A percentile compares a stretch with the other conserved stretches of the same genome.
phyloP scores from a whole-genome alignment of 2,329 filamentous ascomycete genomes.

The Plenodomus lindquistii region DNA sequence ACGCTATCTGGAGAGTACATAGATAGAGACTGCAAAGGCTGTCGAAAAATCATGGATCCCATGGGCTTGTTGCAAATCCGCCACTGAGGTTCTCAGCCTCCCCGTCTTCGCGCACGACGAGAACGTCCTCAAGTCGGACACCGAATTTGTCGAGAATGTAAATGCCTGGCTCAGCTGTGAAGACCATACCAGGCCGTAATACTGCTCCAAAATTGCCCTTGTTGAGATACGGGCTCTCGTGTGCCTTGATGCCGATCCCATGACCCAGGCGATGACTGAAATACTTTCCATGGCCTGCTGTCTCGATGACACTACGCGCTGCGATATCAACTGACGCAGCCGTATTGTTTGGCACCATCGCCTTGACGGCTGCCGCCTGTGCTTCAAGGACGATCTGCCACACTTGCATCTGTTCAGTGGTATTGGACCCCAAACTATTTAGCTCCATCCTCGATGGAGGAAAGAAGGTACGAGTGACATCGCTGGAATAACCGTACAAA shows the following conservation, averaged over 20 bases:
- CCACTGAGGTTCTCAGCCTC: slow-evolving; percentile 62
- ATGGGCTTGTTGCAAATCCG: slow-evolving; percentile 55
- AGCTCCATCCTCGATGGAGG: slow-evolving; percentile 39
- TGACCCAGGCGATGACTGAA: slow-evolving; percentile 68
- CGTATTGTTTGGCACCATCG: slow-evolving; percentile 56
- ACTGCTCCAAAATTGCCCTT: slow-evolving; percentile 58
- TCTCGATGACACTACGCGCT: slow-evolving; percentile 60
- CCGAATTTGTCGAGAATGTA: slow-evolving; percentile 65
- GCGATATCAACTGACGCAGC: slow-evolving; percentile 66
- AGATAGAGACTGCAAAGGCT: neutral
- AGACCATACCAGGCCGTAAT: slow-evolving; percentile 62
- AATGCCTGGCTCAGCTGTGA: slow-evolving; percentile 66
- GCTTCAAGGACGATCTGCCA: slow-evolving; percentile 67
- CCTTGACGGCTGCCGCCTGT: slow-evolving; percentile 58
- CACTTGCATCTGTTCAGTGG: slow-evolving; percentile 58
- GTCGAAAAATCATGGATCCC: slow-evolving; percentile 50
- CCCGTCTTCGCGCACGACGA: slow-evolving; percentile 59
- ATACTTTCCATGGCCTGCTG: slow-evolving; percentile 61
- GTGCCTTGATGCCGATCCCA: slow-evolving; percentile 68
- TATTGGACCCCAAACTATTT: slow-evolving; percentile 11
- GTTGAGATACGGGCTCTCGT: slow-evolving; percentile 67
- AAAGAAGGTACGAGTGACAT: slow-evolving; percentile 66
- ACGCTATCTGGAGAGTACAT: neutral
- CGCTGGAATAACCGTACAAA: slow-evolving; percentile 65
- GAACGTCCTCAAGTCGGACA: slow-evolving; percentile 65